Base-by-base conservation (phyloP, 805 yeast genomes). In the Cyberlindnera euphorbiae region DNA sequence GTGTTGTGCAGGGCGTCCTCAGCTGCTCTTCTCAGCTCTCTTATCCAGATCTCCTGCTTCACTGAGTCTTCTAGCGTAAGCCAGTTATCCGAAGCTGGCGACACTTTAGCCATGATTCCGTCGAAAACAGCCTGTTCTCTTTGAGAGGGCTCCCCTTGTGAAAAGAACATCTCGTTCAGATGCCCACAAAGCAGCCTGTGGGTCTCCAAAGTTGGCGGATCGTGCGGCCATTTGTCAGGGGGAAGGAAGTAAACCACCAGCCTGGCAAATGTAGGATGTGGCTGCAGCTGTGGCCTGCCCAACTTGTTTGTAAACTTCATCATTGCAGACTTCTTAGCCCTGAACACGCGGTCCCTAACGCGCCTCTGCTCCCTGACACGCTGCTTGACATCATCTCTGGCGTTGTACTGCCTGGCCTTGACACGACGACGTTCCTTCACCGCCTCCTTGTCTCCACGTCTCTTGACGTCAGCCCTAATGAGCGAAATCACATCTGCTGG, bases 211-310 rank as follows among this genome's bases (percentile, higher is more conserved):
- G 73, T 69, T 13, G 77, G 77, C 2, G 75, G 75, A 37, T 68
- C 75, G 36, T 66, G 67, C 0, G 79, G 79, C 79, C 79, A 73
- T 14, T 55, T 53, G 8, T 53, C 41, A 3, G 74, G 66, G 1
- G 71, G 63, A 3, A 71, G 46, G 44, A 72, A 71, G 40, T 63
- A 71, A 6, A 73, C 49, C 9, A 71, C 74, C 50, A 72, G 49
- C 48, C 71, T 52, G 11, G 77, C 73, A 50, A 73, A 73, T 4
- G 75, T 60, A 11, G 77, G 72, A 35, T 67, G 64, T 3, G 62
- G 57, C 8, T 67, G 66, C 11, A 72, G 41, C 8, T 44, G 30
- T 2, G 77, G 75, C 15, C 49, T 45, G 8, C 64, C 64, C 24
- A 71, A 38, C 6, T 45, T 51, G 17, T 56, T 46, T 15, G 67